Percentiles rank a stretch among this genome's conserved stretches.
These are phyloP conservation scores for Margaritispora aquatica DNA, from an alignment of 495 filamentous ascomycete genomes.

Conservation along the genomic window DNA sequence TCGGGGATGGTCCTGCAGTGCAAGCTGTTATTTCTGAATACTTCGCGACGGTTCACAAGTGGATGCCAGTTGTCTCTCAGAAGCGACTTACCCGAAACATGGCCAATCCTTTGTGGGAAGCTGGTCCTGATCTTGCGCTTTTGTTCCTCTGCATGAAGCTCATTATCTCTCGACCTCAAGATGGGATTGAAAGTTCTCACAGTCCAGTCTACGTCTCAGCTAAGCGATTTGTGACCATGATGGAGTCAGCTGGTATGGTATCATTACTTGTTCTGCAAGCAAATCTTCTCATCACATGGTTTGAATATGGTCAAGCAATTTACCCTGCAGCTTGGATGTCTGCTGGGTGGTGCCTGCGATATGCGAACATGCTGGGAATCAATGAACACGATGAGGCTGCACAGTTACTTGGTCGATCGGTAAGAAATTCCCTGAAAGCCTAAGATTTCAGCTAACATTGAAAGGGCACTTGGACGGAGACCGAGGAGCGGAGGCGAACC, in stretches of 20 bases:
- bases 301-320: conserved; percentile 41
- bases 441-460: background rate
- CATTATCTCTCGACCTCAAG: conserved; percentile 24
- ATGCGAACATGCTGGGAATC: conserved; percentile 42
- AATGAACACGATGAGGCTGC: conserved; percentile 27
- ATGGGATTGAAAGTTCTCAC: conserved; percentile 22
- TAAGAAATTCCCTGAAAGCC: conserved; percentile 12
- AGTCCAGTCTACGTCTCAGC: conserved; percentile 35
- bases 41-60: conserved; percentile 32
- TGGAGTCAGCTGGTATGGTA: conserved; percentile 34
- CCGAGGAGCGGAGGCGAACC: conserved; percentile 40
- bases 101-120: conserved; percentile 32
- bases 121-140: conserved; percentile 39
- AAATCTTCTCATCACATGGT: conserved; percentile 37
- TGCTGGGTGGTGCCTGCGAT: conserved; percentile 34
- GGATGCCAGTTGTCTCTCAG: conserved; percentile 47
- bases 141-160: conserved; percentile 47
- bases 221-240: conserved; percentile 32
- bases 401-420: conserved; percentile 29
- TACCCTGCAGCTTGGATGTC: conserved; percentile 44
- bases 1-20: conserved; percentile 26
- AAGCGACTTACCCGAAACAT: conserved; percentile 35
- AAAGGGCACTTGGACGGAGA: conserved; percentile 39
- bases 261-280: conserved; percentile 39
- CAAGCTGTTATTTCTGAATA: conserved; percentile 27